phyloP scores from a whole-genome alignment of 495 filamentous ascomycete species.

The Podospora comata region DNA sequence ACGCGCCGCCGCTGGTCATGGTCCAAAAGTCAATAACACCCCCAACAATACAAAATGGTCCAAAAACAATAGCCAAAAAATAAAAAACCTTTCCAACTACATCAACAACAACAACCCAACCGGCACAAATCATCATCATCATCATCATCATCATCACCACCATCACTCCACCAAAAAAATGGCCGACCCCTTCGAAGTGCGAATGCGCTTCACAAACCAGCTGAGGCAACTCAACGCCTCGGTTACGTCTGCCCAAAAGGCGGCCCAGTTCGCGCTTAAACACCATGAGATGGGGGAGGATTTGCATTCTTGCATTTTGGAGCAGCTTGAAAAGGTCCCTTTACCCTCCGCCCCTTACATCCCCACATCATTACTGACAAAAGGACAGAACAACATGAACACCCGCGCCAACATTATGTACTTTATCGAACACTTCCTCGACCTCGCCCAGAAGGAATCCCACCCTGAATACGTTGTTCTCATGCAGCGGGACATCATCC shows the following conservation, averaged over 20 bases:
- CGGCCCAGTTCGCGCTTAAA: slow-evolving; percentile 90
- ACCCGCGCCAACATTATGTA: slow-evolving; percentile 98
- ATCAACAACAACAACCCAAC: no score
- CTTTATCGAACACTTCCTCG: slow-evolving; percentile 93
- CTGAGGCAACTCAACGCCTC: slow-evolving; percentile 87
- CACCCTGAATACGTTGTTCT: slow-evolving; percentile 78
- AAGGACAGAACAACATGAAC: slow-evolving; percentile 80
- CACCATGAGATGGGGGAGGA: slow-evolving; percentile 93
- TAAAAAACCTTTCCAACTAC: not conserved
- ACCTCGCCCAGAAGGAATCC: slow-evolving; percentile 72
- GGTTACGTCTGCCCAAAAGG: slow-evolving; percentile 82
- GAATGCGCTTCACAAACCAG: slow-evolving; percentile 89
- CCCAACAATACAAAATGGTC: not conserved
- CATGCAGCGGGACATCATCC: slow-evolving; percentile 89
- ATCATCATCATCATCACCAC: not conserved
- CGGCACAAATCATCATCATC: not conserved
- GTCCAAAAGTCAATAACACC: not conserved
- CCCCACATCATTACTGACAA: no score
- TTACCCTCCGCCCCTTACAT: not conserved
- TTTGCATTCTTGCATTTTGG: slow-evolving; percentile 91
- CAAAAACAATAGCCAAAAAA: not conserved
- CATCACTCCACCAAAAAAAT: slow-evolving; percentile 40
- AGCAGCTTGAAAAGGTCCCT: slow-evolving; percentile 81
- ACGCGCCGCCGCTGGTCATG: not conserved
- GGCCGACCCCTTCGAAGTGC: slow-evolving; percentile 96